phyloP scores from a whole-genome alignment of 2,329 filamentous ascomycete genomes.

The Nectriaceae sp. region DNA sequence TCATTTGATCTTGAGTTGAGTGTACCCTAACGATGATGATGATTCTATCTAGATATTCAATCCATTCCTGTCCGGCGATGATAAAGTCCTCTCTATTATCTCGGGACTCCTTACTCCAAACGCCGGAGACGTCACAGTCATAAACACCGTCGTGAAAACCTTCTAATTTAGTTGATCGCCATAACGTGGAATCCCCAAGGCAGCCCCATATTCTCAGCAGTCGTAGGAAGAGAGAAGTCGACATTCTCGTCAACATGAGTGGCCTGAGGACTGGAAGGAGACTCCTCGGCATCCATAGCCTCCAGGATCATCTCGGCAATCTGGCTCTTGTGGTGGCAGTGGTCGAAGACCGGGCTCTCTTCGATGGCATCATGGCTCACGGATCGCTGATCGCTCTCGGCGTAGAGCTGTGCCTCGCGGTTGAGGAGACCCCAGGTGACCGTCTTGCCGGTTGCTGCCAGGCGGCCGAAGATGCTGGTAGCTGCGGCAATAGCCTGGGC shows the following conservation, averaged over 20 bases:
- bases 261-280: slow-evolving; percentile 23
- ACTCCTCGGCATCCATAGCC: slow-evolving; percentile 28
- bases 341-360: slow-evolving; percentile 25
- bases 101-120: slow-evolving; percentile 11
- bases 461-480: slow-evolving; percentile 25
- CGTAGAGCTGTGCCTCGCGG: slow-evolving; percentile 28
- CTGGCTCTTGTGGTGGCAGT: slow-evolving; percentile 18
- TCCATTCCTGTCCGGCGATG: not conserved
- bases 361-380: slow-evolving; percentile 28
- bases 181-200: slow-evolving; percentile 30
- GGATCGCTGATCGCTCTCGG: slow-evolving; percentile 29
- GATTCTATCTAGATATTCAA: slow-evolving; percentile 20
- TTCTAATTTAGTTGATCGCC: slow-evolving; percentile 25
- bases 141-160: slow-evolving; percentile 15
- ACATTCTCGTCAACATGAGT: slow-evolving; percentile 25
- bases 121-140: slow-evolving; percentile 20
- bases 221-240: slow-evolving; percentile 23
- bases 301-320: slow-evolving; percentile 25
- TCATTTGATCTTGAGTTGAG: slow-evolving; percentile 32
- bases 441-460: slow-evolving; percentile 24
- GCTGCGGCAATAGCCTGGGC: slow-evolving; percentile 28
- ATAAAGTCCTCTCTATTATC: slow-evolving; percentile 9
- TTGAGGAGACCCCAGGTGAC: slow-evolving; percentile 26
- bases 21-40: slow-evolving; percentile 29
- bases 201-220: slow-evolving; percentile 27